Conservation (phyloP, 129 eudicot species). For the Glebionis coronaria region DNA sequence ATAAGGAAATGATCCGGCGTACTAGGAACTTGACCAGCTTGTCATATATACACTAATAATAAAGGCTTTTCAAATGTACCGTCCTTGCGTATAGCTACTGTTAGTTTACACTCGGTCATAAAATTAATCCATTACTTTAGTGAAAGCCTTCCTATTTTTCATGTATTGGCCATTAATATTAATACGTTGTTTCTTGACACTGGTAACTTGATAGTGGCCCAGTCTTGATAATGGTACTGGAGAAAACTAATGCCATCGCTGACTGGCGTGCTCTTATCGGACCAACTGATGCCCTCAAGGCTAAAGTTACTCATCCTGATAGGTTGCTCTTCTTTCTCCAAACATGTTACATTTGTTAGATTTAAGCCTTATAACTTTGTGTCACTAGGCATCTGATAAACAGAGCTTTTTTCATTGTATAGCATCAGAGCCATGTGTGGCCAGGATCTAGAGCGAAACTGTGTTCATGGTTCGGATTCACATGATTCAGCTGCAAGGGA, state of each 20-base stretch:
- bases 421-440: constrained; percentile 83
- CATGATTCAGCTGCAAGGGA: constrained; percentile 63
- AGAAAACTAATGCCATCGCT: constrained; percentile 74
- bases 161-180: neutral
- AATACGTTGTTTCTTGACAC: neutral
- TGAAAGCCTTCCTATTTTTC: neutral
- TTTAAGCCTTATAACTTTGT: neutral
- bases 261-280: constrained; percentile 59
- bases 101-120: neutral
- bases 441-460: constrained; percentile 35
- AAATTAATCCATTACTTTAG: neutral
- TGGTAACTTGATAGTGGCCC: constrained; percentile 63
- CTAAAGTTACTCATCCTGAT: constrained; percentile 71
- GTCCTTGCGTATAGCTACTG: neutral
- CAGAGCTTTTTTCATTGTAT: neutral
- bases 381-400: too few relatives aligned
- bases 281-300: constrained; percentile 82
- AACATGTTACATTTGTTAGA: neutral
- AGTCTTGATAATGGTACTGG: constrained; percentile 70
- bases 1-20: neutral
- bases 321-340: constrained; percentile 38
- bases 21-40: too few relatives aligned
- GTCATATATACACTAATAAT: neutral
- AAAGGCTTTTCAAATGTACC: neutral
- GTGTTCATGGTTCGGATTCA: constrained; percentile 96